Base-by-base conservation (phyloP, 148 eudicot genomes). In the Fagopyrum esculentum region DNA sequence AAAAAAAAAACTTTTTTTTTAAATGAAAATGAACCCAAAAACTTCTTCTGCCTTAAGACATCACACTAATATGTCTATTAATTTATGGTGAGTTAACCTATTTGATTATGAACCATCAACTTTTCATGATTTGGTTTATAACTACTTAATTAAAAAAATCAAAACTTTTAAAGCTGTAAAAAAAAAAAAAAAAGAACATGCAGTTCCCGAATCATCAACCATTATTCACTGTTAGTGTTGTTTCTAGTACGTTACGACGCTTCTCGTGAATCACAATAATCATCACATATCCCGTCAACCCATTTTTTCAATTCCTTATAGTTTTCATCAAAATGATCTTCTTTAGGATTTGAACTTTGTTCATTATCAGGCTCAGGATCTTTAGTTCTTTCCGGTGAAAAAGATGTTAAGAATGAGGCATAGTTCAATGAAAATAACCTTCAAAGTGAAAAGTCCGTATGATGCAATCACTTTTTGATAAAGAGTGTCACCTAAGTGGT, bases 381-480 rank as follows among this genome's bases (percentile, higher is more conserved):
- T 75, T 75, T 78, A 64, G 73, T 77, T 73, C 26, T 22, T 22
- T 22, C 16, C 6, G 17, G 51, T 72, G 15, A 5, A 26, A 9
- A 46, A 22, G 35, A 35, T 30, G 26, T 22, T 13, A 15, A 47
- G 35, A 7, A 75, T 30, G 7, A 26, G 6, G 29, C 8, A 47
- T 63, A 63, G 76, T 45, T 63, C 15, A 45, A 71, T 52, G 70
- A 64, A 45, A 64, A 11, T 48, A 57, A 92, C 98, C 96, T 90
- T 92, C 66, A 87, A 68, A 29, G 83, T 73, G 75, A 87, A 93
- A 47, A 90, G 81, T 80, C 89, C 92, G 68, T 85, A 86, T 63
- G 92, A 63, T 73, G 98, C 97, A 60, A 95, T 75, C 66, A 96
- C 98, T 82, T 95, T 95, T 80, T 92, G 96, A 82, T 92, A 95